Evolutionary conservation across 2,329 filamentous ascomycete species (phyloP).

Genomic region (Exophiala dermatitidis): DNA sequence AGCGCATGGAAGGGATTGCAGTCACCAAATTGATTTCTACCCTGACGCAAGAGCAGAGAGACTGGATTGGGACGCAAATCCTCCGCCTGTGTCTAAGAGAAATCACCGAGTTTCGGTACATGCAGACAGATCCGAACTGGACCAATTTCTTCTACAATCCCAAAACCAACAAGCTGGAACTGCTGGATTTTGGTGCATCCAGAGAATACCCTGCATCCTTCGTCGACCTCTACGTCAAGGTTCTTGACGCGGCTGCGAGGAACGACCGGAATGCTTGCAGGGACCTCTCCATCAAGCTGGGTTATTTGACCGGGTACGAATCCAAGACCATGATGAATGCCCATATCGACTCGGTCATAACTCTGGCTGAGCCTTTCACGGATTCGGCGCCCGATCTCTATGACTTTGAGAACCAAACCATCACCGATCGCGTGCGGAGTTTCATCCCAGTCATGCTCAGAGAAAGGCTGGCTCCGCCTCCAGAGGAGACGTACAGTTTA

Average conservation of each 20-base stretch:
- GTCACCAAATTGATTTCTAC: conserved; percentile 67
- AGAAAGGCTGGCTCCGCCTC: conserved; percentile 81
- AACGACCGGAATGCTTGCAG: conserved; percentile 59
- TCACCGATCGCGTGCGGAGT: conserved; percentile 82
- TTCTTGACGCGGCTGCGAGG: conserved; percentile 72
- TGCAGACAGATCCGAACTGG: conserved; percentile 99
- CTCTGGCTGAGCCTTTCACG: conserved; percentile 85
- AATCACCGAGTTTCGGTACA: conserved; percentile 90
- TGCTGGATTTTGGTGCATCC: conserved; percentile 92
- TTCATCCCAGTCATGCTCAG: conserved; percentile 90
- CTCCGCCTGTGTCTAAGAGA: conserved; percentile 86
- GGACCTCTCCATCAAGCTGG: conserved; percentile 65
- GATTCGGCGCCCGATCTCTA: conserved; percentile 71
- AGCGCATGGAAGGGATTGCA: conserved; percentile 76
- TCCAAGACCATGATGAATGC: conserved; percentile 80
- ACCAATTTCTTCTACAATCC: conserved; percentile 95
- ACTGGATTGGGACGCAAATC: conserved; percentile 95
- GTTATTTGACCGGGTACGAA: conserved; percentile 89
- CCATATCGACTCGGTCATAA: conserved; percentile 79
- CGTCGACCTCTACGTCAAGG: conserved; percentile 67
- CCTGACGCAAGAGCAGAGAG: conserved; percentile 73
- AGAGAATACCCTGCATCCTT: conserved; percentile 77
- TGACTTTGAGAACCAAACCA: conserved; percentile 89
- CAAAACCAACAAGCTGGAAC: conserved; percentile 63
- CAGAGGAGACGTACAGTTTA: conserved; percentile 93